Base-by-base conservation (phyloP, 257 asterid species). In the Fraxinus quadrangulata region DNA sequence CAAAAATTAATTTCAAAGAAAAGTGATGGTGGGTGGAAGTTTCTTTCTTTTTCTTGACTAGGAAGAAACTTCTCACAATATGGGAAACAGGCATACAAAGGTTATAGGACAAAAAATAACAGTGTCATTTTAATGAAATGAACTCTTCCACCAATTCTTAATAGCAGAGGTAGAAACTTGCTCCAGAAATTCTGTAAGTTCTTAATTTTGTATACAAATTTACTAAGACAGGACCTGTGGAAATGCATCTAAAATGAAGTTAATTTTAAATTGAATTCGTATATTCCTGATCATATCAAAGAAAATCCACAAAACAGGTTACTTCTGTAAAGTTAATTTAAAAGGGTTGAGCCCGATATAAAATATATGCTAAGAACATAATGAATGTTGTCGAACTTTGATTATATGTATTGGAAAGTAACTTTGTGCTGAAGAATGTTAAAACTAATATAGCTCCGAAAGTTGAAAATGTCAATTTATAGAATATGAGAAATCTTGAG, bases 21-120 rank as follows among this genome's bases (percentile, higher is more conserved):
- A 16, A 76, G 34, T 24, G 23, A 68, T 0, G 2, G 26, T 39
- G 37, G 45, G 72, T 16, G 8, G 10, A 23, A 71, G 59, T 61
- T 39, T 42, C 30, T 78, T 36, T 69, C 26, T 28, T 13, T 24
- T 17, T 17, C 61, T 26, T 21, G 28, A 17, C 63, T 56, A 63
- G 63, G 63, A 78, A 59, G 56, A 26, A 54, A 72, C 34, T 34
- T 72, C 21, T 70, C 63, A 75, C 6, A 31, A 70, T 30, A 33
- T 28, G n/a, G 12, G 39, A 67, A 7, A 51, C 65, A 73, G 45
- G 26, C 51, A 73, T 31, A 71, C 31, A 69, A 11, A 42, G 17
- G 51, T 42, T 42, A 42, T 42, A 12, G 17, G 51, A 42, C 51
- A 42, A 12, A 14, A 42, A 12, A 42, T 12, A 42, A 42, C 51